Evolutionary conservation across 257 asterid genomes (phyloP), one percentile per base, ranked within the genome.

Genomic region (Ophiorrhiza pumila): DNA sequence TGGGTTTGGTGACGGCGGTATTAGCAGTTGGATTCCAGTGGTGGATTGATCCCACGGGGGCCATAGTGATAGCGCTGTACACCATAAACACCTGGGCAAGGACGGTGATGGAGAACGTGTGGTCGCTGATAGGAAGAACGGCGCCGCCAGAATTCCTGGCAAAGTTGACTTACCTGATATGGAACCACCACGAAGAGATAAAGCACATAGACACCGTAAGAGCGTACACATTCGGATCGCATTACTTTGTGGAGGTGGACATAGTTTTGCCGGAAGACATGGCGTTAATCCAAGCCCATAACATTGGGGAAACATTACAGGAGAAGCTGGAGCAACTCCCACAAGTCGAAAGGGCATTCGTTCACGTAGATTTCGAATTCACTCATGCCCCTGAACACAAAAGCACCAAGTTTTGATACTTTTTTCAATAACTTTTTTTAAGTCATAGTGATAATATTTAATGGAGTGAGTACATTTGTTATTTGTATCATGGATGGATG

Each of bases 1-100:
- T 91, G 6, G 98, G 97, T 56, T 74, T 93, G 68, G 88, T 60
- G 43, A 77, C 97, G 7, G 96, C 96, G 15, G 89, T 89, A 23
- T 74, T 93, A 68, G 98, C 98, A 22, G 74, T 91, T 71, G 85
- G 85, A 23, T 93, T 41, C 84, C 74, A 77, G 78, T 91, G 98
- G 98, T 93, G 97, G 97, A 91, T 93, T 67, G 98, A 93, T 85
- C 96, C 97, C n/a, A 76, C 87, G 0, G 96, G 96, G 14, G 98
- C 96, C 73, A 86, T 93, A 68, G 64, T 93, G 23, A 93, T 93
- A 22, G 96, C 98, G 8, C 10, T 91, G 58, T 93, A 93, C 74
- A 93, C 97, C 22, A 93, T 93, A 75, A 78, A 76, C 81, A 93
- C 98, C 0, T 93, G 98, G 97, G 84, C 97, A 20, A 89, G 72